Evolutionary conservation across 164 flowering plant genomes (phyloP).

Genomic region (Dillenia suffruticosa): DNA sequence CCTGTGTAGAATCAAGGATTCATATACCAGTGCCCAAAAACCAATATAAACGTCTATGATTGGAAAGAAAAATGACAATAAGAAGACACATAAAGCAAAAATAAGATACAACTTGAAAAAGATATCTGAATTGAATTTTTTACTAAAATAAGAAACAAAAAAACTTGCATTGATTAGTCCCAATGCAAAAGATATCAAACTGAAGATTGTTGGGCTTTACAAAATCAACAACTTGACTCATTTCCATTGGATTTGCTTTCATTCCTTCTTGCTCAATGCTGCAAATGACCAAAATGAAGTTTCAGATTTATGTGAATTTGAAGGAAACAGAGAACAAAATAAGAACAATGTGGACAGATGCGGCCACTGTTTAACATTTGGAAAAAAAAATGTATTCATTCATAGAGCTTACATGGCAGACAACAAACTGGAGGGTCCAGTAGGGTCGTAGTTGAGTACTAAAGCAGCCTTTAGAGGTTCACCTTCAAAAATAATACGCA

Average conservation of each 20-base stretch:
- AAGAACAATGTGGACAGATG: not conserved
- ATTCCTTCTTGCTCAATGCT: conserved; percentile 62
- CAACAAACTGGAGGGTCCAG: conserved; percentile 75
- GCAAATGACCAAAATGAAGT: conserved; percentile 10
- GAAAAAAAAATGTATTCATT: not conserved
- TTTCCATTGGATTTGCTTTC: conserved; percentile 36
- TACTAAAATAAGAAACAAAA: no score
- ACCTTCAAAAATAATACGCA: conserved; percentile 28
- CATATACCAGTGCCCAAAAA: no score
- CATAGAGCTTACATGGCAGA: conserved; percentile 58
- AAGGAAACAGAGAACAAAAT: not conserved
- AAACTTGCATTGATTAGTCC: conserved; percentile 39
- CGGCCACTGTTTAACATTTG: not conserved
- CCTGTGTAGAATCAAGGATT: no score
- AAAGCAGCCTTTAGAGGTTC: conserved; percentile 82
- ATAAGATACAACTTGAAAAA: no score
- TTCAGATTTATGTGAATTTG: no score
- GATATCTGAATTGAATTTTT: no score
- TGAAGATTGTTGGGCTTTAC: conserved; percentile 42
- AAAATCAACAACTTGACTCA: conserved; percentile 40
- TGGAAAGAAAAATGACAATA: no score
- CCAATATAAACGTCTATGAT: no score
- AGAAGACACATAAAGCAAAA: no score
- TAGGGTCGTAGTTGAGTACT: conserved; percentile 78
- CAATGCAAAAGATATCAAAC: conserved; percentile 42